Evolutionary conservation across 495 filamentous ascomycete species (phyloP).

Genomic region (Entonaema liquescens): DNA sequence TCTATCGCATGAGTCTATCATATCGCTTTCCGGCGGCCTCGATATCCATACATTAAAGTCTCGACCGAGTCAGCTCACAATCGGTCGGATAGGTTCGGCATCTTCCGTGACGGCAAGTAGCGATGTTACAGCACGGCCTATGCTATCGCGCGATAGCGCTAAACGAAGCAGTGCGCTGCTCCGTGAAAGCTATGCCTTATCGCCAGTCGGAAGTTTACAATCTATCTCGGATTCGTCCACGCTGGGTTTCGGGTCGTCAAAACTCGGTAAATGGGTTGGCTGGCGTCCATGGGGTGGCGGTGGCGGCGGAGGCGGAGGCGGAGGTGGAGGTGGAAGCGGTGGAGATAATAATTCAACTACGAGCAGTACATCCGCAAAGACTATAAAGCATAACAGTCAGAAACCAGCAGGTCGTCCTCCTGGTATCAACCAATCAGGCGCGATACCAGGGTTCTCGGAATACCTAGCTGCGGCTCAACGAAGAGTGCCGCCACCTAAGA

Average conservation of each 20-base stretch:
- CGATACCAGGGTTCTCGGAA: slow-evolving; percentile 60
- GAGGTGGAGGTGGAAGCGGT: too few relatives aligned
- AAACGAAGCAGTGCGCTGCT: slow-evolving; percentile 52
- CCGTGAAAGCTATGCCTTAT: slow-evolving; percentile 49
- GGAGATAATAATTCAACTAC: slow-evolving; percentile 7
- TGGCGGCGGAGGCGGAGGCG: neutral
- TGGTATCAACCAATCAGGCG: slow-evolving; percentile 64
- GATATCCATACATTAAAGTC: slow-evolving; percentile 65
- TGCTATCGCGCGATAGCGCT: slow-evolving; percentile 44
- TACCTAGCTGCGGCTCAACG: slow-evolving; percentile 52
- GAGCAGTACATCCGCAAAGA: slow-evolving; percentile 19
- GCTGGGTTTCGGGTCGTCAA: slow-evolving; percentile 36
- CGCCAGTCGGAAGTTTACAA: slow-evolving; percentile 40
- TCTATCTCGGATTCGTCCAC: slow-evolving; percentile 41
- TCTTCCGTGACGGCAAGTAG: slow-evolving; percentile 55
- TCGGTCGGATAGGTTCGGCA: slow-evolving; percentile 55
- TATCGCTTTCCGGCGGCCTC: slow-evolving; percentile 61
- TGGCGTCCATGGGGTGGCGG: slow-evolving; percentile 58
- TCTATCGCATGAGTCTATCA: slow-evolving; percentile 63
- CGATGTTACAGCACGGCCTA: slow-evolving; percentile 52
- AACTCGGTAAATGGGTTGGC: slow-evolving; percentile 52
- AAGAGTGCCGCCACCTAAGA: slow-evolving; percentile 51
- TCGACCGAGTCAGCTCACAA: slow-evolving; percentile 60
- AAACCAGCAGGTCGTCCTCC: slow-evolving; percentile 47
- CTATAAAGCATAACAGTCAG: slow-evolving; percentile 17